Evolutionary conservation across 1,284 basidiomycete genomes (phyloP), one percentile per base, ranked within the genome.

Genomic region (Naganishia sp.): DNA sequence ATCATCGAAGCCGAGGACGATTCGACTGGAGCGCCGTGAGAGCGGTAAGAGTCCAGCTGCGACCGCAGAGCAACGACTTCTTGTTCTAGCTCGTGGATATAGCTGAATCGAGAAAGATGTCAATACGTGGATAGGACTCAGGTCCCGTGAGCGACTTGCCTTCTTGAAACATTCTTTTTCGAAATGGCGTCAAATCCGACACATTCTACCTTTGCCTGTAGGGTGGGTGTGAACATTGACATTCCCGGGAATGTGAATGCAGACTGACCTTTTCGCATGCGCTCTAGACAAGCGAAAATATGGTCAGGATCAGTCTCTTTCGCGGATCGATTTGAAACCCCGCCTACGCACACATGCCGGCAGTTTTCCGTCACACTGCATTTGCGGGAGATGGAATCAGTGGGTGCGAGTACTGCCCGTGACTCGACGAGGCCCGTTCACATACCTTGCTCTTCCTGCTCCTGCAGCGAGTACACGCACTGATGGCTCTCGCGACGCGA

Each of bases 171-270:
- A 66, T 81, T 81, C n/a, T 78, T 79, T 70, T 81, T 81, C 42
- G 74, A 76, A 43, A 81, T 79, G 5, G 80, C 80, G 63, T 81
- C 80, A 69, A 81, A 80, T 15, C 80, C 80, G 23, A 81, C 78
- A 71, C 80, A 81, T 63, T 81, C 80, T n/a, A 81, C 80, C 55
- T 79, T 79, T 43, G 80, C 80, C 47, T 78, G 21, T 10, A 42
- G 23, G 35, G 7, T 2, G 2, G 41, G 21, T 18, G 15, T 41
- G n/a, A 51, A 31, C 31, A 42, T 15, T 25, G 35, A 42, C 15
- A 35, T 15, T 7, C 17, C 18, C n/a, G 15, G 31, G 39, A 10
- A 35, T 10, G 5, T 18, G 32, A 23, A n/a, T 5, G 39, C 17
- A 5, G 6, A 18, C 58, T 1, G 10, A 61, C 58, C 47, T 61